Evolutionary conservation across 31 red algal genomes (phyloP), one percentile per base, ranked within the genome.

Genomic region (Endocladia muricata): DNA sequence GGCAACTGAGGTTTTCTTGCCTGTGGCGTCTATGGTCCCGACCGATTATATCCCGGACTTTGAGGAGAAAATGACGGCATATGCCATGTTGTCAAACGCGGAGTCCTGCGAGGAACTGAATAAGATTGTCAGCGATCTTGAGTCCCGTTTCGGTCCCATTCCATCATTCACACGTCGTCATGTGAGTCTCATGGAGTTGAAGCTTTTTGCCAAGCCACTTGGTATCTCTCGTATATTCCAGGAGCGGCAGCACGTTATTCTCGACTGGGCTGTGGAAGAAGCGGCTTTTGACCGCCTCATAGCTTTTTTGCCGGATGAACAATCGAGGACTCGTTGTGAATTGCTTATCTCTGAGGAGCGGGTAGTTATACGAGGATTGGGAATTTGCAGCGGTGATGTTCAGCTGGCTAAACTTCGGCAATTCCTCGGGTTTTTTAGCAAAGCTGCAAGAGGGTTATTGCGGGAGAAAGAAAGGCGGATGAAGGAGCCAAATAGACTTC

Each of bases 201-300:
- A 89, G 57, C 55, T 94, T n/a, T 73, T 21, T 55, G 84, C 58
- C 8, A 82, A 67, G 55, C 54, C 54, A 36, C 69, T 94, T 22
- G 91, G 91, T 7, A 87, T 94, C 42, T 28, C 55, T 2, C 47
- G 80, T 13, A 75, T 94, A 44, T 61, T 71, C 26, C 37, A 78
- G 32, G 91, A 94, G 55, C 76, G 83, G 43, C 91, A 94, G 51
- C 91, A 94, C 68, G 84, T 94, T 5, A 73, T 83, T 19, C 54
- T 94, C 19, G 91, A 94, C 1, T 94, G 91, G 91, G 39, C 41
- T n/a, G 55, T 94, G 30, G 78, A 88, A 17, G 83, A 71, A 35
- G 49, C 32, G 22, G 64, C 72, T 1, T 81, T 94, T 21, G 63
- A 87, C 39, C 22, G 54, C 2, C 74, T 94, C 23, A 40, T 70